These are phyloP conservation scores for Penicillium dipodomyicola DNA, from an alignment of 495 filamentous ascomycete genomes.

Conservation along the genomic window DNA sequence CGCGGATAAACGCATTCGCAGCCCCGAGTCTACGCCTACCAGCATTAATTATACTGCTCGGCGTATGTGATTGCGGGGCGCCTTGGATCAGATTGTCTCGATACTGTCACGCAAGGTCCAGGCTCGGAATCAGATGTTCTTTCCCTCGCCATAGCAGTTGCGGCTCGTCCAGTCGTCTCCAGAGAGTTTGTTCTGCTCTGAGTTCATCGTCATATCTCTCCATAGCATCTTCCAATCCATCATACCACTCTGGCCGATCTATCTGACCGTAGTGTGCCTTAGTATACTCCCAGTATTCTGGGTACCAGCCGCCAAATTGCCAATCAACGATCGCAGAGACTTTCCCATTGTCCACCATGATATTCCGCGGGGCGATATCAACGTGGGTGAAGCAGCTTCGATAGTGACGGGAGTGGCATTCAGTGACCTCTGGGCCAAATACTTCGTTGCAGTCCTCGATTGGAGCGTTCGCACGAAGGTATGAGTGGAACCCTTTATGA, in stretches of 20 bases:
- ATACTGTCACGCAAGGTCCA: not conserved
- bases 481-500: slow-evolving; percentile 17
- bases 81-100: too few relatives aligned
- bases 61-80: too few relatives aligned
- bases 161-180: slow-evolving; percentile 5
- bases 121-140: not conserved
- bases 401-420: slow-evolving; percentile 16
- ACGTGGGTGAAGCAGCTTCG: slow-evolving; percentile 26
- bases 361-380: slow-evolving; percentile 35
- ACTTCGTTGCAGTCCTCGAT: slow-evolving; percentile 14
- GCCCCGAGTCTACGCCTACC: too few relatives aligned
- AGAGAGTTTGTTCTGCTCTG: not conserved
- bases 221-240: slow-evolving; percentile 9
- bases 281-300: slow-evolving; percentile 50
- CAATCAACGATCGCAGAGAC: slow-evolving; percentile 48
- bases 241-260: slow-evolving; percentile 14
- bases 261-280: slow-evolving; percentile 25
- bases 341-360: slow-evolving; percentile 29
- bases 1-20: too few relatives aligned
- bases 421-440: slow-evolving; percentile 6
- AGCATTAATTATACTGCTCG: too few relatives aligned
- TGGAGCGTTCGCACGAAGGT: slow-evolving; percentile 11
- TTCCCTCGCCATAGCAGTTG: slow-evolving; percentile 1
- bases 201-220: slow-evolving; percentile 9
- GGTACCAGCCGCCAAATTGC: slow-evolving; percentile 50